Base-by-base conservation (phyloP, 2,329 filamentous ascomycete species). In the Exophiala calicioides region DNA sequence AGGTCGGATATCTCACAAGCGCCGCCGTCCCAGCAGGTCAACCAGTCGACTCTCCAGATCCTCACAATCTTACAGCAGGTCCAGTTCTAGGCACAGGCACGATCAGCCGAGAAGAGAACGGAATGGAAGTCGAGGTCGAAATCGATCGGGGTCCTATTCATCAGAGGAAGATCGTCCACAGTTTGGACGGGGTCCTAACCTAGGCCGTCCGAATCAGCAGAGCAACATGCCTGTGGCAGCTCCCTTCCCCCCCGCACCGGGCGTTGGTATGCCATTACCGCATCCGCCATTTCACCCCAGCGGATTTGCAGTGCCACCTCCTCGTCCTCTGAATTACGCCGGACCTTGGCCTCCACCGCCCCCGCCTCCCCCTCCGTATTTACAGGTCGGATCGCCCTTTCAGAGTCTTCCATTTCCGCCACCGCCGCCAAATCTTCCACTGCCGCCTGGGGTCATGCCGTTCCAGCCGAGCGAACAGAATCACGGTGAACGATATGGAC, bases 1-100 rank as follows among this genome's bases (percentile, higher is more conserved):
- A 68, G 76, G 58, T 61, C 69, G 49, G 65, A 77, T 60, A 62
- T 75, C 58, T 34, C 52, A 55, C 31, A 70, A 67, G 43, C 62
- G 65, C 45, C 59, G 68, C 38, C 65, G 69, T 29, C 67, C 71
- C 53, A 71, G 68, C 50, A 60, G 64, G 42, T 70, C 65, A 36
- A 55, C 55, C 8, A 60, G 59, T 42, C 65, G 61, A 58, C 9
- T 59, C 43, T 38, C 58, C 55, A 30, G 42, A 16, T 57, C 51
- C 31, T 60, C 60, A 27, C 42, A 53, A 24, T 60, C 58, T 33
- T 58, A 52, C 26, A 60, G 58, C 30, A 60, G 58, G 20, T 65
- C 62, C 38, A 52, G 41, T 16, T 64, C 63, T 13, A 52, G 51
- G 44, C 61, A 58, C 5, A 57, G 56, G 27, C 10, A 37, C 23